phyloP scores from a whole-genome alignment of 1,139 yeast species.

The Nakaseomyces glabratus region DNA sequence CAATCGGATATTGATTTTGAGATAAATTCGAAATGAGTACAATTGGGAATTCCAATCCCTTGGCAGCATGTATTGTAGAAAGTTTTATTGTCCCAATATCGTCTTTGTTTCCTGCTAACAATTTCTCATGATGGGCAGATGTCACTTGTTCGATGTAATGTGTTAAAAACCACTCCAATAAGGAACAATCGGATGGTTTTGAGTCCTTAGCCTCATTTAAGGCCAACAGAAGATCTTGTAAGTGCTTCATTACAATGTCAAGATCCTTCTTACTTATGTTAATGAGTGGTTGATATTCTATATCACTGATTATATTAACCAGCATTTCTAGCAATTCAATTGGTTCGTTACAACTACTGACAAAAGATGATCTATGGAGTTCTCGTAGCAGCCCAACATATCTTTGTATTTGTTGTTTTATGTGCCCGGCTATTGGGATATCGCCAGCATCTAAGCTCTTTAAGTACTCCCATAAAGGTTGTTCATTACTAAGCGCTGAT shows the following conservation, averaged over 20 bases:
- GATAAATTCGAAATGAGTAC: slow-evolving; percentile 44
- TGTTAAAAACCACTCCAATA: slow-evolving; percentile 37
- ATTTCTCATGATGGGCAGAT: slow-evolving; percentile 24
- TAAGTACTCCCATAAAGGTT: slow-evolving; percentile 25
- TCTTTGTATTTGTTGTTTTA: neutral
- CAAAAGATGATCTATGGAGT: slow-evolving; percentile 3
- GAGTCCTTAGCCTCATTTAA: slow-evolving; percentile 23
- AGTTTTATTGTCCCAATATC: slow-evolving; percentile 36
- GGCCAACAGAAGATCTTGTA: slow-evolving; percentile 28
- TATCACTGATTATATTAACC: slow-evolving; percentile 11
- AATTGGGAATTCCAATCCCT: slow-evolving; percentile 63
- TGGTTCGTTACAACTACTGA: slow-evolving; percentile 14
- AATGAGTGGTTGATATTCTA: slow-evolving; percentile 14
- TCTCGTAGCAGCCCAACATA: neutral
- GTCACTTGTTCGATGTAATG: slow-evolving; percentile 40
- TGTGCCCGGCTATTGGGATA: neutral
- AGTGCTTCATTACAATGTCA: slow-evolving; percentile 16
- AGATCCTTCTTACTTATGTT: slow-evolving; percentile 9
- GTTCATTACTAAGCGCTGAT: slow-evolving; percentile 10
- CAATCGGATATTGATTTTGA: slow-evolving; percentile 25
- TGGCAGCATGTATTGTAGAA: slow-evolving; percentile 63
- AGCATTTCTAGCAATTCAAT: slow-evolving; percentile 12
- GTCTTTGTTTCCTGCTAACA: slow-evolving; percentile 15
- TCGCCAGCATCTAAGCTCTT: slow-evolving; percentile 3
- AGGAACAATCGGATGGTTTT: slow-evolving; percentile 18